These are phyloP conservation scores for Didymella arachidicola DNA, from an alignment of 2,329 filamentous ascomycete genomes.

Conservation along the genomic window DNA sequence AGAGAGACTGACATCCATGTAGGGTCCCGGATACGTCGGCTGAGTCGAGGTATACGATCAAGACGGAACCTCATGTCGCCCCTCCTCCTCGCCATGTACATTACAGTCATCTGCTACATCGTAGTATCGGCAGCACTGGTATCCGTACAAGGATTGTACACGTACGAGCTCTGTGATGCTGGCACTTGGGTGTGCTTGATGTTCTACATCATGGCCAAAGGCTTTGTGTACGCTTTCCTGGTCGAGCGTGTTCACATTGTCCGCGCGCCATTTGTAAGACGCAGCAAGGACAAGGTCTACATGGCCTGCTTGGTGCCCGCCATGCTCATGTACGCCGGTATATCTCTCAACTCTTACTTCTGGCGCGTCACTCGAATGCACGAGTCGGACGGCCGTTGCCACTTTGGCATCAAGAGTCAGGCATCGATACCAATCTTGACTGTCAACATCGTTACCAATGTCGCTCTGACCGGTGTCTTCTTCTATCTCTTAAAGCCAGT, in stretches of 20 bases:
- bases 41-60: constrained; percentile 21
- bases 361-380: constrained; percentile 42
- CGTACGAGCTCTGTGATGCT: constrained; percentile 35
- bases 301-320: constrained; percentile 36
- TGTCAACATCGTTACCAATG: constrained; percentile 48
- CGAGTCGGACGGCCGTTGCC: constrained; percentile 40
- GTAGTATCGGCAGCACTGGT: constrained; percentile 34
- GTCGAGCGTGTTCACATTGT: constrained; percentile 52
- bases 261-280: constrained; percentile 38
- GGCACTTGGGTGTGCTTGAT: constrained; percentile 50
- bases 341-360: constrained; percentile 38
- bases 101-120: constrained; percentile 31
- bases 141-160: constrained; percentile 39
- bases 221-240: constrained; percentile 49
- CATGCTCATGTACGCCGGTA: constrained; percentile 29
- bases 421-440: constrained; percentile 47
- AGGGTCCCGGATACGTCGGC: constrained; percentile 22
- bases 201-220: constrained; percentile 48
- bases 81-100: constrained; percentile 28
- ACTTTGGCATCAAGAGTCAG: constrained; percentile 47
- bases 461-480: constrained; percentile 48
- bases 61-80: constrained; percentile 28
- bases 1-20: neutral
- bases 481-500: constrained; percentile 45
- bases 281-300: constrained; percentile 47